These are phyloP conservation scores for Mycena floridula DNA, from an alignment of 768 basidiomycete species.

Conservation along the genomic window DNA sequence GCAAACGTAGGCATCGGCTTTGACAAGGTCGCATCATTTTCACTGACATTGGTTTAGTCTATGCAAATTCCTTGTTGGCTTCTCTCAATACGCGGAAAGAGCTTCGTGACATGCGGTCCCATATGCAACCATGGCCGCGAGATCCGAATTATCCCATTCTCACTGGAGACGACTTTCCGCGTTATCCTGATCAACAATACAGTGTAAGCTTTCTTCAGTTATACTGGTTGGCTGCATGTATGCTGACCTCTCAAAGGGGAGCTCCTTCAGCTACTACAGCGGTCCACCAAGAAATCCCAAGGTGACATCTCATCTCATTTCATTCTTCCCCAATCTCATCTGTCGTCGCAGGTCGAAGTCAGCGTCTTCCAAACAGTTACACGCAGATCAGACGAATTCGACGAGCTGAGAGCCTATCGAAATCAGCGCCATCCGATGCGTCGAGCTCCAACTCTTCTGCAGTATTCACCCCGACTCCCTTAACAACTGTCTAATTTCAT, in stretches of 20 bases:
- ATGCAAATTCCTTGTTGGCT: conserved; percentile 29
- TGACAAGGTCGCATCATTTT: no score
- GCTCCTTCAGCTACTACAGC: no score
- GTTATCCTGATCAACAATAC: no score
- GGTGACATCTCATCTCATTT: neutral
- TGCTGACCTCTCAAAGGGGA: no score
- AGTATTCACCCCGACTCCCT: no score
- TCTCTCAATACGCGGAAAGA: conserved; percentile 25
- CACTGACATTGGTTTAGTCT: conserved; percentile 17
- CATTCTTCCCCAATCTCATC: neutral
- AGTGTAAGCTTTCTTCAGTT: no score
- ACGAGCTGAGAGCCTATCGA: neutral
- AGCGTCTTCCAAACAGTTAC: neutral
- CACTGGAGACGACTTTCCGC: neutral
- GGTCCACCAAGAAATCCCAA: neutral
- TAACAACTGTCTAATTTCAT: no score
- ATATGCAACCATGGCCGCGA: conserved; percentile 1
- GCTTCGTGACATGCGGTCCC: conserved; percentile 11
- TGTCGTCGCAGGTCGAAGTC: neutral
- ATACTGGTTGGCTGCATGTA: no score
- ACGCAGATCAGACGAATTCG: neutral
- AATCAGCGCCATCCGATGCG: neutral
- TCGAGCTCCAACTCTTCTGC: no score
- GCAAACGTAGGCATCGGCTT: conserved; percentile 34
- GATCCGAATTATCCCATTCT: neutral